A percentile compares a stretch with the other conserved stretches of the same genome.
Evolutionary conservation across 2,329 filamentous ascomycete species (phyloP).

Genomic region (Seiridium cupressi): DNA sequence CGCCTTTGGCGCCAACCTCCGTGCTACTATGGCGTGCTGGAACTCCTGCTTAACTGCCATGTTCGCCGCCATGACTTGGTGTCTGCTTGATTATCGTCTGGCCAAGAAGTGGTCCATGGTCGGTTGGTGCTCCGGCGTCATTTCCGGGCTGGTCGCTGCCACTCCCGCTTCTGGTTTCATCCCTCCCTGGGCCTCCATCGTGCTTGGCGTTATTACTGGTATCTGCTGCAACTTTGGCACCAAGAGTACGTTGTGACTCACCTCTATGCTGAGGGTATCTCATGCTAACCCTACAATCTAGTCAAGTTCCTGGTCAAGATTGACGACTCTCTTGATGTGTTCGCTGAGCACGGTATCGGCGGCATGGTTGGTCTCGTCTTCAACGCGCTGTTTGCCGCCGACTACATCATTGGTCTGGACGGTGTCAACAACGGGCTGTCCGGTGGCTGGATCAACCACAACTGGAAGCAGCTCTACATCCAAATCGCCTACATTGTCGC

Average conservation of each 20-base stretch:
- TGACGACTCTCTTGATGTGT: conserved; percentile 70
- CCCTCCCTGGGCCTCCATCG: conserved; percentile 64
- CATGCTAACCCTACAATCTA: conserved; percentile 16
- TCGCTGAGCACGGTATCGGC: conserved; percentile 69
- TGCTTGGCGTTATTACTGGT: conserved; percentile 66
- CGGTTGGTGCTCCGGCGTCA: conserved; percentile 70
- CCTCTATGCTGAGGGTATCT: neutral
- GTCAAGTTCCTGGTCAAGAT: conserved; percentile 63
- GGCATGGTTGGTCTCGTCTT: conserved; percentile 70
- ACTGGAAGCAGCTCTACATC: conserved; percentile 73
- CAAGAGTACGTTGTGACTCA: conserved; percentile 40
- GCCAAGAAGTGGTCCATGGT: conserved; percentile 89
- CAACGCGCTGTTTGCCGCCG: conserved; percentile 70
- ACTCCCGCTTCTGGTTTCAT: conserved; percentile 69
- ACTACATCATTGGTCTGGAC: conserved; percentile 71
- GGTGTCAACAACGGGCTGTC: conserved; percentile 67
- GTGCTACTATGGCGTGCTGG: conserved; percentile 96
- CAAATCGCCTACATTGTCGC: conserved; percentile 76
- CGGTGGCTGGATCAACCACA: conserved; percentile 74
- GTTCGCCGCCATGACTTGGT: conserved; percentile 91
- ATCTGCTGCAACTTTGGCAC: conserved; percentile 67
- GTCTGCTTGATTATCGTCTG: conserved; percentile 90
- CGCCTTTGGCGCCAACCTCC: conserved; percentile 88
- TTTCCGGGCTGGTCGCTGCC: conserved; percentile 68
- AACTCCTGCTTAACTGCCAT: conserved; percentile 93